Conservation (phyloP, 1,284 basidiomycete species). For the Puccinia horiana region DNA sequence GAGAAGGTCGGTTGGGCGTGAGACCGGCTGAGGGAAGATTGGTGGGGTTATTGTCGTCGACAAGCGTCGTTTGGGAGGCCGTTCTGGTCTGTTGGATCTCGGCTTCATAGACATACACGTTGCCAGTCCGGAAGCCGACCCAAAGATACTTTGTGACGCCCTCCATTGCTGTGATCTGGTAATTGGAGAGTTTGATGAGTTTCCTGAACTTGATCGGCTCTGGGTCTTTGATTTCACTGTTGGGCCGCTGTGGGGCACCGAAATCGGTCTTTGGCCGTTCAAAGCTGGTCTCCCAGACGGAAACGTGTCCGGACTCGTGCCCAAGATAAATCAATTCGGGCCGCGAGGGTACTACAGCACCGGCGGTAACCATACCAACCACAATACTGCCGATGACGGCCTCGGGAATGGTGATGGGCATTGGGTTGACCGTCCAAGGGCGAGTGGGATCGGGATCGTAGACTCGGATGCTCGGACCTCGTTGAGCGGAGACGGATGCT, state of each 20-base stretch:
- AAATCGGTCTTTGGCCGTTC: slow-evolving; percentile 51
- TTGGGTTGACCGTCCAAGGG: slow-evolving; percentile 51
- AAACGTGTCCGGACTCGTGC: slow-evolving; percentile 86
- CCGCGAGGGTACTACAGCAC: slow-evolving; percentile 72
- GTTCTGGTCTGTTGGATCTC: not conserved
- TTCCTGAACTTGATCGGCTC: slow-evolving; percentile 30
- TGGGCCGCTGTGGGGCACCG: not conserved
- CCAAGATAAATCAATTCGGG: slow-evolving; percentile 77
- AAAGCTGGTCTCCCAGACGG: slow-evolving; percentile 66
- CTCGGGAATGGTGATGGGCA: slow-evolving; percentile 54
- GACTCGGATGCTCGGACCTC: slow-evolving; percentile 73
- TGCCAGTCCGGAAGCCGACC: slow-evolving; percentile 55
- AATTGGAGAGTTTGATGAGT: slow-evolving; percentile 44
- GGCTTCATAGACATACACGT: slow-evolving; percentile 54
- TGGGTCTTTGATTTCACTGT: not conserved
- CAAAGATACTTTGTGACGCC: slow-evolving; percentile 56
- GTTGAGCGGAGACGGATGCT: slow-evolving; percentile 60
- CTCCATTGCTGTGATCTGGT: slow-evolving; percentile 54
- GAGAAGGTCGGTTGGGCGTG: slow-evolving; percentile 68
- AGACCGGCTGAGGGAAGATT: slow-evolving; percentile 79
- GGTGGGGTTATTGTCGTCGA: slow-evolving; percentile 78
- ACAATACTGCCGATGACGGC: slow-evolving; percentile 51
- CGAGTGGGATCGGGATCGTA: slow-evolving; percentile 66
- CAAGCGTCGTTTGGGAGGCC: slow-evolving; percentile 68
- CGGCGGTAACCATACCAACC: slow-evolving; percentile 77